These are phyloP conservation scores for Middelhovenomyces tepae DNA, from an alignment of 805 yeast species.

Conservation along the genomic window DNA sequence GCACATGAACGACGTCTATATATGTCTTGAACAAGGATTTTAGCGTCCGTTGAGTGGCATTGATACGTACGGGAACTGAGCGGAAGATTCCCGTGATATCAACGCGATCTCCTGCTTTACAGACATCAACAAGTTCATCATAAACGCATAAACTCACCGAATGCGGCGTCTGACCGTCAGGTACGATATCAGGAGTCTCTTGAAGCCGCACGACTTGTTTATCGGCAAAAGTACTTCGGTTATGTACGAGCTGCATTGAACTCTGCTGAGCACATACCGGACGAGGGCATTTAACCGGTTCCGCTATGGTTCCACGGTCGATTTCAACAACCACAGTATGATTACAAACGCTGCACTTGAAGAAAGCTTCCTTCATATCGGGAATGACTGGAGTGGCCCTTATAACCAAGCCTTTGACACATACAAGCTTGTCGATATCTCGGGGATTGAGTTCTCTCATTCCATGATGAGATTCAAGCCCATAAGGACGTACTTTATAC, in stretches of 20 bases:
- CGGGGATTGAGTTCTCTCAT: constrained; percentile 91
- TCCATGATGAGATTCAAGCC: constrained; percentile 60
- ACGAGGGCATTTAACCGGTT: constrained; percentile 91
- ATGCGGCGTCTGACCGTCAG: constrained; percentile 98
- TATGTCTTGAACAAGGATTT: constrained; percentile 85
- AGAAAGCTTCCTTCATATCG: constrained; percentile 95
- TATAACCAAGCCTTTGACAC: constrained; percentile 82
- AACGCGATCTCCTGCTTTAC: constrained; percentile 93
- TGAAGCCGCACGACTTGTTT: constrained; percentile 90
- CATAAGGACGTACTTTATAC: constrained; percentile 85
- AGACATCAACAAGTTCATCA: constrained; percentile 89
- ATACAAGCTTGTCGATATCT: constrained; percentile 87
- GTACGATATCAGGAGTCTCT: constrained; percentile 93
- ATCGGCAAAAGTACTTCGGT: constrained; percentile 87
- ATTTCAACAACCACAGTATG: constrained; percentile 88
- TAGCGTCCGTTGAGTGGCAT: constrained; percentile 73
- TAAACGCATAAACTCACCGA: constrained; percentile 88
- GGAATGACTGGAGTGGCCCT: constrained; percentile 89
- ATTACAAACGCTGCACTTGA: constrained; percentile 89
- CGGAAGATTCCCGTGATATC: constrained; percentile 94
- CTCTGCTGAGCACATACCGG: constrained; percentile 70
- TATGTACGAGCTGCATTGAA: constrained; percentile 86
- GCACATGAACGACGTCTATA: constrained; percentile 87
- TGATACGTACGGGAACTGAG: constrained; percentile 83
- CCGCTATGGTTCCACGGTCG: constrained; percentile 89